Conservation (phyloP, 1,284 basidiomycete genomes). For the Neonothopanus nambi region DNA sequence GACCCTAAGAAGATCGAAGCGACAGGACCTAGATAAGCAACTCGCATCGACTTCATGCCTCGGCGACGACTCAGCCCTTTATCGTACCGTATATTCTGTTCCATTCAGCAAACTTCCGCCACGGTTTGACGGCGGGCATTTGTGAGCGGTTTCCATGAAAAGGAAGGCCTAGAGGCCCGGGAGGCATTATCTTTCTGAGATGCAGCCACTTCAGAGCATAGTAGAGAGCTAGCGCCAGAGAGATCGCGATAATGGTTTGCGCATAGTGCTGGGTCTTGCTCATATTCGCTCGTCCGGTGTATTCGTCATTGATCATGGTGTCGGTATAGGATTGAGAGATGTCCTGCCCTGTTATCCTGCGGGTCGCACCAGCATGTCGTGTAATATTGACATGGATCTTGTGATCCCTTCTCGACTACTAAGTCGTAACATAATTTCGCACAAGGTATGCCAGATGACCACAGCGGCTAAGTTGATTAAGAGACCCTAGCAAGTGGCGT, state of each 20-base stretch:
- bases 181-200: slow-evolving; percentile 38
- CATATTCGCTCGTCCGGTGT: no score
- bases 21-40: slow-evolving; percentile 42
- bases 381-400: no score
- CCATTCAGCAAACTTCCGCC: slow-evolving; percentile 51
- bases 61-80: not conserved
- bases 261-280: not conserved
- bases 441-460: no score
- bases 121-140: slow-evolving; percentile 46
- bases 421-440: no score
- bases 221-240: not conserved
- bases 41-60: not conserved
- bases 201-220: slow-evolving; percentile 23
- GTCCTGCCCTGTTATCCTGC: no score
- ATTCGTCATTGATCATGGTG: no score
- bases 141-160: slow-evolving; percentile 50
- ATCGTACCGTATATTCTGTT: slow-evolving; percentile 45
- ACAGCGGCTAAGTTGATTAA: no score
- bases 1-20: slow-evolving; percentile 54
- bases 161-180: slow-evolving; percentile 43
- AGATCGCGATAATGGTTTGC: slow-evolving; percentile 16
- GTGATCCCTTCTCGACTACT: no score
- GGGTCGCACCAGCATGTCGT: no score
- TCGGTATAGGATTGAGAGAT: no score
- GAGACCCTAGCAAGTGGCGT: no score